Conservation (phyloP, 768 basidiomycete species). For the Phaeolepiota aurea region DNA sequence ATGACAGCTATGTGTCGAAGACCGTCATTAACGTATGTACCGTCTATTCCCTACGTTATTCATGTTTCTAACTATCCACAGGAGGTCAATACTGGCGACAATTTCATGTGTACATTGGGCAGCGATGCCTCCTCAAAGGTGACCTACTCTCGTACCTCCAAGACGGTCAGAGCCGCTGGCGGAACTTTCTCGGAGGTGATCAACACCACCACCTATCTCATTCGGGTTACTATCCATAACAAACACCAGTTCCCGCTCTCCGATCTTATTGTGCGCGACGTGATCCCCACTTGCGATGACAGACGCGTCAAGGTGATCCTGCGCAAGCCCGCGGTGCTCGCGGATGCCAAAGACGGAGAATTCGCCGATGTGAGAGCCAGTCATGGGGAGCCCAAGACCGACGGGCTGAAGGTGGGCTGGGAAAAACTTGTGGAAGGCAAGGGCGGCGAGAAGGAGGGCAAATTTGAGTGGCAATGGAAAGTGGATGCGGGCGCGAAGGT, state of each 20-base stretch:
- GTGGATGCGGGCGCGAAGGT: slow-evolving; percentile 34
- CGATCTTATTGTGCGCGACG: slow-evolving; percentile 37
- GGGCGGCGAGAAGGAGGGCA: slow-evolving; percentile 46
- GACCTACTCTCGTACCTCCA: slow-evolving; percentile 33
- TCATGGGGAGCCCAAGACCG: slow-evolving; percentile 19
- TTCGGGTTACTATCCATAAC: slow-evolving; percentile 37
- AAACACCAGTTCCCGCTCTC: slow-evolving; percentile 36
- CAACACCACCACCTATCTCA: slow-evolving; percentile 36
- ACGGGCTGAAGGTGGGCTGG: slow-evolving; percentile 24
- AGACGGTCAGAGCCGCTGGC: slow-evolving; percentile 22
- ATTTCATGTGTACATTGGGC: slow-evolving; percentile 49
- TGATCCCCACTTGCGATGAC: slow-evolving; percentile 33
- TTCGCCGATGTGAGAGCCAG: slow-evolving; percentile 18
- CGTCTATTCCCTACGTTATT: too few species aligned
- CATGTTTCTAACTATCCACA: slow-evolving; percentile 12
- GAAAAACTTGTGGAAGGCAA: slow-evolving; percentile 29
- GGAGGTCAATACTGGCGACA: slow-evolving; percentile 42
- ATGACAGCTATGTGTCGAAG: slow-evolving; percentile 50
- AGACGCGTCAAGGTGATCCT: slow-evolving; percentile 35
- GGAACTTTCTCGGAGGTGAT: slow-evolving; percentile 36
- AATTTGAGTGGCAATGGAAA: slow-evolving; percentile 44
- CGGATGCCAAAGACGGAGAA: slow-evolving; percentile 32
- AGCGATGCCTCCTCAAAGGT: slow-evolving; percentile 33
- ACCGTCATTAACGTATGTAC: slow-evolving; percentile 30
- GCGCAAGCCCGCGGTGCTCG: slow-evolving; percentile 36